phyloP scores from a whole-genome alignment of 768 basidiomycete species.

The Psilocybe cubensis region DNA sequence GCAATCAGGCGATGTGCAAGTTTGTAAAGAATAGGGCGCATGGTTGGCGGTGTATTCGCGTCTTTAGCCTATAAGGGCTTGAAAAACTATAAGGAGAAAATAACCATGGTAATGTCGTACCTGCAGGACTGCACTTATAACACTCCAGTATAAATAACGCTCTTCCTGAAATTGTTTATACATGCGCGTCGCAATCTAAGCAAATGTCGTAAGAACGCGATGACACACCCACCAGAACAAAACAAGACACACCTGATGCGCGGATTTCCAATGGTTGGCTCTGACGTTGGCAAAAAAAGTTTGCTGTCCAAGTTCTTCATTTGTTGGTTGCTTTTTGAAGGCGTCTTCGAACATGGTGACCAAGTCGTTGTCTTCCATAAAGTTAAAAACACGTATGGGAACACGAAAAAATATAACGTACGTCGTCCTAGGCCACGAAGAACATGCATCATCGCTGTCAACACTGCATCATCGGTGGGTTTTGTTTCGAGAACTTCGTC shows the following conservation, averaged over 20 bases:
- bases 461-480: constrained; percentile 71
- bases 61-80: constrained; percentile 65
- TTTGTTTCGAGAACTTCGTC: constrained; percentile 80
- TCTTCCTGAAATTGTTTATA: constrained; percentile 85
- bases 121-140: constrained; percentile 81
- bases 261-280: constrained; percentile 82
- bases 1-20: constrained; percentile 77
- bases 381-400: neutral
- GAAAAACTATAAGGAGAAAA: neutral
- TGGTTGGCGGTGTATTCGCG: constrained; percentile 56
- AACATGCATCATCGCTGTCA: constrained; percentile 85
- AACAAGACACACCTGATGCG: constrained; percentile 65
- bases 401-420: constrained; percentile 26
- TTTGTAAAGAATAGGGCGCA: constrained; percentile 72
- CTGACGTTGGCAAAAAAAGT: constrained; percentile 86
- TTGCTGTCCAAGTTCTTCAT: constrained; percentile 84
- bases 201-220: neutral
- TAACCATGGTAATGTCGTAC: constrained; percentile 34
- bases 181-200: constrained; percentile 78
- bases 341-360: constrained; percentile 87
- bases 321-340: constrained; percentile 76
- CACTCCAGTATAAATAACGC: constrained; percentile 82
- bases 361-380: constrained; percentile 66
- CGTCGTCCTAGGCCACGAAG: constrained; percentile 77
- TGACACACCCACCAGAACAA: neutral